phyloP scores from a whole-genome alignment of 306 rosid genomes.

The Medicago arabica region DNA sequence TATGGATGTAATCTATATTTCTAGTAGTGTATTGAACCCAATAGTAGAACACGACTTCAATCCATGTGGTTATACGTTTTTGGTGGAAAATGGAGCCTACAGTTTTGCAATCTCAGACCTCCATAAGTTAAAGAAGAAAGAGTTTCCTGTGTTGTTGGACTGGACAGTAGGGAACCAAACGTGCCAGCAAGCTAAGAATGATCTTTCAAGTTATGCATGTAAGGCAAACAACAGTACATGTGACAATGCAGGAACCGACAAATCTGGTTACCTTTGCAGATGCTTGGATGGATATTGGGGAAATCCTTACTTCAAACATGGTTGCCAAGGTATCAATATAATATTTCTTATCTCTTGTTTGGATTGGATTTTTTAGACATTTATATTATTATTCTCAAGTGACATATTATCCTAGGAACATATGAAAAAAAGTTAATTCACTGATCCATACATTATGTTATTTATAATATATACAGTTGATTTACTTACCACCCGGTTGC shows the following conservation, averaged over 20 bases:
- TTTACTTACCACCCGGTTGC: too few species aligned
- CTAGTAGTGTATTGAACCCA: background rate
- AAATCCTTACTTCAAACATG: conserved; percentile 50
- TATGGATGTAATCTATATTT: rapidly evolving
- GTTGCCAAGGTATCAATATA: conserved; percentile 46
- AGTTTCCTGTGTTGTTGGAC: conserved; percentile 19
- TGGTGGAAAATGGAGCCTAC: conserved; percentile 32
- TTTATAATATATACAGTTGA: too few species aligned
- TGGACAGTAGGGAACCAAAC: conserved; percentile 41
- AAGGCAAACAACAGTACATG: background rate
- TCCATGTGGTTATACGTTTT: conserved; percentile 37
- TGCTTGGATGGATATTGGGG: conserved; percentile 39
- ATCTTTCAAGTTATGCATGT: background rate
- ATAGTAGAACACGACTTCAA: background rate
- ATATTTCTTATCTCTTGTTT: background rate
- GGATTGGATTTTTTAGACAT: too few species aligned
- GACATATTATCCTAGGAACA: too few species aligned
- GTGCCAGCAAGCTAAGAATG: conserved; percentile 18
- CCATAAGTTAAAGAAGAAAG: background rate
- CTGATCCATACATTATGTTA: too few species aligned
- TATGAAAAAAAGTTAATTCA: too few species aligned
- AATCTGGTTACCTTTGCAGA: conserved; percentile 29
- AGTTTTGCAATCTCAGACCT: conserved; percentile 1
- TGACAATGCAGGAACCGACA: background rate
- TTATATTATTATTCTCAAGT: too few species aligned